These are phyloP conservation scores for Chenopodium berlandieri DNA, from an alignment of 148 eudicot genomes.

Conservation along the genomic window DNA sequence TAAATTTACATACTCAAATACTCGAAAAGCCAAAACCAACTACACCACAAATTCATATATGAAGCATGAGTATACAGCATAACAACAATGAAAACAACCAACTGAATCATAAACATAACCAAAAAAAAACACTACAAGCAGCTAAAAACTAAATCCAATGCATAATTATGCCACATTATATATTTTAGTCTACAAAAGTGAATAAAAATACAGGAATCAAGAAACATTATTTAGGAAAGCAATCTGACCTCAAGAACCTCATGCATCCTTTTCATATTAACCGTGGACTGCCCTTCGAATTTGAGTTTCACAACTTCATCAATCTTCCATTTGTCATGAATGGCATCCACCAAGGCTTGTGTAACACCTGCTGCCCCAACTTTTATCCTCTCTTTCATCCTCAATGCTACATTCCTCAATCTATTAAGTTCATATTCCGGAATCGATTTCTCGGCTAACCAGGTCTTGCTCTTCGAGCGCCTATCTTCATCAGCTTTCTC, in stretches of 20 bases:
- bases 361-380: constrained; percentile 83
- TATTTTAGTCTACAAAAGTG: neutral
- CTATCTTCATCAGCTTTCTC: constrained; percentile 23
- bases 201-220: neutral
- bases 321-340: constrained; percentile 74
- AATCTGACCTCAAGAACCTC: constrained; percentile 73
- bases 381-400: constrained; percentile 83
- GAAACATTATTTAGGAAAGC: neutral
- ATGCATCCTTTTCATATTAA: constrained; percentile 85
- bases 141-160: neutral
- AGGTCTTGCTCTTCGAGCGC: constrained; percentile 42
- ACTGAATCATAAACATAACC: neutral
- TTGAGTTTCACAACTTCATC: constrained; percentile 89
- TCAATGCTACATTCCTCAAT: constrained; percentile 80
- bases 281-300: constrained; percentile 67
- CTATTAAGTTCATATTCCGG: constrained; percentile 79
- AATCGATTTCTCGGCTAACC: constrained; percentile 59
- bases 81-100: neutral
- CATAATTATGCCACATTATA: neutral
- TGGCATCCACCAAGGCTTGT: constrained; percentile 63
- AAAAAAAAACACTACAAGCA: neutral
- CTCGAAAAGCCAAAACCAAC: neutral
- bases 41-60: neutral
- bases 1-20: neutral
- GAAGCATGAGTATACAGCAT: neutral